These are phyloP conservation scores for Claviceps africana DNA, from an alignment of 2,329 filamentous ascomycete genomes.

Conservation along the genomic window DNA sequence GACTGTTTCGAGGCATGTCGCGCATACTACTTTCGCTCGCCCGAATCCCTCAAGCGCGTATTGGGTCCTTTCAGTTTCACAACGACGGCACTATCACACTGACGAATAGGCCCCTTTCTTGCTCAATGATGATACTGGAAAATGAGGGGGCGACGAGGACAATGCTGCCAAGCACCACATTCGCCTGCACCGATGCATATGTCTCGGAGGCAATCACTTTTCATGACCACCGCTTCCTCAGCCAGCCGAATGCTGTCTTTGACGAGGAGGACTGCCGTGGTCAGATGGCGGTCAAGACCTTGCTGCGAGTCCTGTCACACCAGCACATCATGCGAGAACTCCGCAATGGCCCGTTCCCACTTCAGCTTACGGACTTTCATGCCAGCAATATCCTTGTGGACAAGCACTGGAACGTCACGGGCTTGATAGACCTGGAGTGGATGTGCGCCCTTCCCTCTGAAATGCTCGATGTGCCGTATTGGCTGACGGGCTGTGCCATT, in stretches of 20 bases:
- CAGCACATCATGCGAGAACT: neutral
- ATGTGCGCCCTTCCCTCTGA: too few species aligned
- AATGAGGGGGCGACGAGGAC: slow-evolving; percentile 18
- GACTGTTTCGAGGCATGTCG: too few species aligned
- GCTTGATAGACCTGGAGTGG: too few species aligned
- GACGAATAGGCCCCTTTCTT: slow-evolving; percentile 17
- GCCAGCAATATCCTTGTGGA: slow-evolving; percentile 12
- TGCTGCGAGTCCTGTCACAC: too few species aligned
- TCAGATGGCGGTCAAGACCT: too few species aligned
- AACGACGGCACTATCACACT: slow-evolving; percentile 17
- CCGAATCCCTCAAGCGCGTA: slow-evolving; percentile 7
- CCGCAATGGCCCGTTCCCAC: slow-evolving; percentile 14
- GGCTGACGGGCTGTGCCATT: too few species aligned
- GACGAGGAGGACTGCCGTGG: slow-evolving; percentile 3
- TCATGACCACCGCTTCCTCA: slow-evolving; percentile 13
- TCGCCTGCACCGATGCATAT: slow-evolving; percentile 15
- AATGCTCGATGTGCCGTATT: too few species aligned
- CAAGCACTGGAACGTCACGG: too few species aligned
- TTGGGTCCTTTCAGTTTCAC: neutral
- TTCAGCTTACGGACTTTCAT: slow-evolving; percentile 19
- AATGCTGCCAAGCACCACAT: slow-evolving; percentile 17
- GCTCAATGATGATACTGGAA: slow-evolving; percentile 16
- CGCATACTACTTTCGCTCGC: too few species aligned
- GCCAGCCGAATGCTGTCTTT: slow-evolving; percentile 12
- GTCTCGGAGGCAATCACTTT: slow-evolving; percentile 12